A percentile compares a stretch with the other conserved stretches of the same genome.
Evolutionary conservation across 805 yeast genomes (phyloP).

Genomic region (Tetrapisispora fleetii): DNA sequence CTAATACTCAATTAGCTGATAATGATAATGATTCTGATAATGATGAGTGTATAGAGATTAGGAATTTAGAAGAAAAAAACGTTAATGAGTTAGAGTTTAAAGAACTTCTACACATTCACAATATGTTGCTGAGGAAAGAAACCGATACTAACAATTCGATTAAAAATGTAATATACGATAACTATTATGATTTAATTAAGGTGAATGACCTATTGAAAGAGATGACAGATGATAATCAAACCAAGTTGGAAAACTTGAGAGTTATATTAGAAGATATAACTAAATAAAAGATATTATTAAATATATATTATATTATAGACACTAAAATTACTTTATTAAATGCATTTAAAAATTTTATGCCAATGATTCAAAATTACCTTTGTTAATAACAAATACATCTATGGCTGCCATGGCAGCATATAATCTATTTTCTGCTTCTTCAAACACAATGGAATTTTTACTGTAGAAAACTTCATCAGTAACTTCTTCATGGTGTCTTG

Average conservation of each 20-base stretch:
- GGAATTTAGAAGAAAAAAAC: slow-evolving; percentile 6
- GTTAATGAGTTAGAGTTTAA: slow-evolving; percentile 12
- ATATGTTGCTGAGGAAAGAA: slow-evolving; percentile 21
- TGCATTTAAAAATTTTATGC: neutral
- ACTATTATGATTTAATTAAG: slow-evolving; percentile 63
- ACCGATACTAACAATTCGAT: slow-evolving; percentile 34
- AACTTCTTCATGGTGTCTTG: slow-evolving; percentile 92
- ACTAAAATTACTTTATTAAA: neutral
- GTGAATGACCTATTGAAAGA: slow-evolving; percentile 43
- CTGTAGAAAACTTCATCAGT: slow-evolving; percentile 86
- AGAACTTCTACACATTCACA: slow-evolving; percentile 21
- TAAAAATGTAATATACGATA: slow-evolving; percentile 64
- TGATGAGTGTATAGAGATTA: neutral
- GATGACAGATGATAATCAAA: slow-evolving; percentile 4
- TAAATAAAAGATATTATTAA: neutral
- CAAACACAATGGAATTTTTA: slow-evolving; percentile 75
- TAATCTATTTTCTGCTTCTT: slow-evolving; percentile 91
- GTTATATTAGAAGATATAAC: slow-evolving; percentile 8
- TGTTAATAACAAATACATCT: slow-evolving; percentile 80
- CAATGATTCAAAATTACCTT: slow-evolving; percentile 43
- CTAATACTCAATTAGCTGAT: neutral
- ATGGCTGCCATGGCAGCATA: slow-evolving; percentile 94
- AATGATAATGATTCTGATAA: neutral
- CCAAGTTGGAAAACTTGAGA: slow-evolving; percentile 8
- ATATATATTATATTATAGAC: neutral